Conservation (phyloP, 2,329 filamentous ascomycete genomes). For the Hypoxylon sp. region DNA sequence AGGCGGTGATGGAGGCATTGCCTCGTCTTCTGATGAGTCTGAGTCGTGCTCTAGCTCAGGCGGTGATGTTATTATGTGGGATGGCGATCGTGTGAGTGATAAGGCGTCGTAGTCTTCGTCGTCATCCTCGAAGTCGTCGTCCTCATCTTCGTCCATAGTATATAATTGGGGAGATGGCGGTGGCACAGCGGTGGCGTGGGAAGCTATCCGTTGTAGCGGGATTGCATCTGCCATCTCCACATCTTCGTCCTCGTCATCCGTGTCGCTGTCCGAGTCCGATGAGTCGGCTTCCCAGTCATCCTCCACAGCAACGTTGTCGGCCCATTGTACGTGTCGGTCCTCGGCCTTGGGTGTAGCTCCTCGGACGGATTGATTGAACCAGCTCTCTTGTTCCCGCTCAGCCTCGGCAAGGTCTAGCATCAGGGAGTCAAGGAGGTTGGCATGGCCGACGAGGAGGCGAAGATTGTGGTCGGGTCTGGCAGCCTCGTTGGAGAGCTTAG, state of each 20-base stretch:
- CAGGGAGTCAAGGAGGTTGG: slow-evolving; percentile 95
- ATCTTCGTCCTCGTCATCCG: slow-evolving; percentile 69
- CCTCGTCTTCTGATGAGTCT: slow-evolving; percentile 79
- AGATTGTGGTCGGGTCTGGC: slow-evolving; percentile 93
- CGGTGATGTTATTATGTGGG: slow-evolving; percentile 72
- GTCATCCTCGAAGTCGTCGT: slow-evolving; percentile 61
- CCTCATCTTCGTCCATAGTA: slow-evolving; percentile 57
- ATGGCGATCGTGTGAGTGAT: slow-evolving; percentile 77
- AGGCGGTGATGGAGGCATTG: slow-evolving; percentile 79
- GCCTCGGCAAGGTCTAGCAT: slow-evolving; percentile 94
- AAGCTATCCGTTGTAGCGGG: slow-evolving; percentile 63
- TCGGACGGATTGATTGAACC: slow-evolving; percentile 96
- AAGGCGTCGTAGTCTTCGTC: slow-evolving; percentile 72
- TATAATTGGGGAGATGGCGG: slow-evolving; percentile 55
- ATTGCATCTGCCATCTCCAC: slow-evolving; percentile 68
- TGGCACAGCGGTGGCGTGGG: slow-evolving; percentile 51
- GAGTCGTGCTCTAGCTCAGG: slow-evolving; percentile 80
- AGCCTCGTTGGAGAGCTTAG: slow-evolving; percentile 95
- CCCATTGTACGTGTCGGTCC: slow-evolving; percentile 88
- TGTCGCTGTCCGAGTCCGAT: slow-evolving; percentile 65
- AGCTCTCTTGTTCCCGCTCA: slow-evolving; percentile 94
- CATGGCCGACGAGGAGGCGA: slow-evolving; percentile 94
- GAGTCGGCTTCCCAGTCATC: slow-evolving; percentile 78
- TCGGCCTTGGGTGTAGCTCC: slow-evolving; percentile 73
- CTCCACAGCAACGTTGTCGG: slow-evolving; percentile 82